Evolutionary conservation across 306 rosid genomes (phyloP).

Genomic region (Fagus crenata): DNA sequence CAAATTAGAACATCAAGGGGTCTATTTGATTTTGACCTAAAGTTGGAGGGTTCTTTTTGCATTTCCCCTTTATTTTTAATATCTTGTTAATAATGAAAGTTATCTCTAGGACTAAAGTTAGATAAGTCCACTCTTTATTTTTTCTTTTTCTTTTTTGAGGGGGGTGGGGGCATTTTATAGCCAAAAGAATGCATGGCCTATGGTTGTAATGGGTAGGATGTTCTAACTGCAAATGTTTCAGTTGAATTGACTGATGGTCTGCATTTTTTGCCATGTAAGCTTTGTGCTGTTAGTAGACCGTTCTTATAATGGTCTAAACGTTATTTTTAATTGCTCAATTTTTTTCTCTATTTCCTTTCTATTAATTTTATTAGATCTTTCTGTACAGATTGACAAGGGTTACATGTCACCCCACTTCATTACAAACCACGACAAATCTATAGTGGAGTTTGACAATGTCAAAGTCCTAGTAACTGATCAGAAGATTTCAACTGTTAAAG

Average conservation of each 20-base stretch:
- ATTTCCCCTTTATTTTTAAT: too few species aligned
- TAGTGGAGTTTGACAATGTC: slow-evolving; percentile 84
- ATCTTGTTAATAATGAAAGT: too few species aligned
- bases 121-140: too few species aligned
- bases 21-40: too few species aligned
- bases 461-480: slow-evolving; percentile 95
- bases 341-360: slow-evolving; percentile 11
- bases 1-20: too few species aligned
- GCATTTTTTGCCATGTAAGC: slow-evolving; percentile 8
- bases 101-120: too few species aligned
- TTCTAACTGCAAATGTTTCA: not conserved
- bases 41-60: too few species aligned
- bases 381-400: slow-evolving; percentile 83
- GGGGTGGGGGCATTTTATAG: too few species aligned
- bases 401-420: slow-evolving; percentile 89
- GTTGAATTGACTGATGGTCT: slow-evolving; percentile 1
- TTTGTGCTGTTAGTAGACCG: not conserved
- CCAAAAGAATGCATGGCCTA: not conserved
- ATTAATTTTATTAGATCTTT: slow-evolving; percentile 24
- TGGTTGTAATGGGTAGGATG: not conserved
- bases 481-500: slow-evolving; percentile 68
- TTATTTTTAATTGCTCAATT: slow-evolving; percentile 14
- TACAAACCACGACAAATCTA: slow-evolving; percentile 80
- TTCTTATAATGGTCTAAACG: not conserved
- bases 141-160: too few species aligned